phyloP scores from a whole-genome alignment of 2,329 filamentous ascomycete species.

The Alternaria arborescens region DNA sequence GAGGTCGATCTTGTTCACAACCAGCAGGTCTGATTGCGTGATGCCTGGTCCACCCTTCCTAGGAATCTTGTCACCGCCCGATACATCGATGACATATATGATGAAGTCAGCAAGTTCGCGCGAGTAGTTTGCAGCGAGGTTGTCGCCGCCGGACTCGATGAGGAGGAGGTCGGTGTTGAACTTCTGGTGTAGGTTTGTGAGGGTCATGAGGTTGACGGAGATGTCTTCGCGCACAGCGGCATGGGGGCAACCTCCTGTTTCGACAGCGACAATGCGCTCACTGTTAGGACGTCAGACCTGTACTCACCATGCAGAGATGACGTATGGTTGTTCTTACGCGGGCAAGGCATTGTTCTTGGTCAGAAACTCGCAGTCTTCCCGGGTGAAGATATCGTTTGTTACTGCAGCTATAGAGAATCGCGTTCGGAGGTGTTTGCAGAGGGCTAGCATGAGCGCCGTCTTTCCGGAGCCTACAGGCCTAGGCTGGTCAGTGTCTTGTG shows the following conservation, averaged over 20 bases:
- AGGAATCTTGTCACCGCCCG: constrained; percentile 94
- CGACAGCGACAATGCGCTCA: constrained; percentile 88
- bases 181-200: constrained; percentile 84
- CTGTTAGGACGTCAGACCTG: constrained; percentile 17
- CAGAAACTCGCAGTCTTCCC: constrained; percentile 96
- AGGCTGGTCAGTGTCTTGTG: constrained; percentile 20
- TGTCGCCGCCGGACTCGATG: constrained; percentile 96
- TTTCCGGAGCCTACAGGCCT: constrained; percentile 97
- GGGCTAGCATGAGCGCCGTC: constrained; percentile 93
- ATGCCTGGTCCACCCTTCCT: constrained; percentile 96
- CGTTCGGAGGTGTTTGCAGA: constrained; percentile 83
- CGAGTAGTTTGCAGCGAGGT: constrained; percentile 95
- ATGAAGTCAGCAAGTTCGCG: constrained; percentile 96
- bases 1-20: constrained; percentile 98
- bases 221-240: constrained; percentile 98
- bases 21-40: constrained; percentile 90
- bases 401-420: constrained; percentile 90
- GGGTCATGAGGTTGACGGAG: constrained; percentile 86
- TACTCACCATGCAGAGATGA: not conserved
- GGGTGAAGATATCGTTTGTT: constrained; percentile 99
- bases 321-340: constrained; percentile 52
- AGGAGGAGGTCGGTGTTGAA: constrained; percentile 86
- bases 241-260: constrained; percentile 96
- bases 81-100: constrained; percentile 98
- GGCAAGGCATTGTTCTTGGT: constrained; percentile 86